Conservation (phyloP, 371 early-diverging fungal genomes). For the Mortierella sp. region DNA sequence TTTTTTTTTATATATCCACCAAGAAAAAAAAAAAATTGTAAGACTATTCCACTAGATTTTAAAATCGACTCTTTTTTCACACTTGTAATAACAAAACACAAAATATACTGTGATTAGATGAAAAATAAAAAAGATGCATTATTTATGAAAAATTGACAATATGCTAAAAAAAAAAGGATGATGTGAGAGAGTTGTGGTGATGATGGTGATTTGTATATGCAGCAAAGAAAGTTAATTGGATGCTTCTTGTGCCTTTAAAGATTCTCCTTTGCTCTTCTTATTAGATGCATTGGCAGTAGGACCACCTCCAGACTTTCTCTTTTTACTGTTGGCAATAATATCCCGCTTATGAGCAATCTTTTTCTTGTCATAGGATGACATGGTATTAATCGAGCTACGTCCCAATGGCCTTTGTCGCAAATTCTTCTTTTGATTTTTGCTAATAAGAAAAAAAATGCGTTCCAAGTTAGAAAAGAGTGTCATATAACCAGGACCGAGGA, state of each 20-base stretch:
- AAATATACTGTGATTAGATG: neutral
- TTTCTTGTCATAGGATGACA: constrained; percentile 72
- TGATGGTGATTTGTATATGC: neutral
- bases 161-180: constrained; percentile 5
- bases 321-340: constrained; percentile 56
- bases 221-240: no score
- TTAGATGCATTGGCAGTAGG: constrained; percentile 1
- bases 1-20: constrained; percentile 1
- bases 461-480: no score
- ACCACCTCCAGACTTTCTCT: constrained; percentile 36
- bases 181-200: neutral
- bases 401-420: constrained; percentile 74
- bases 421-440: constrained; percentile 72
- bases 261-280: constrained; percentile 31
- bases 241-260: constrained; percentile 17
- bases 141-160: neutral
- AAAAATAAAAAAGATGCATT: neutral
- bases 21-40: neutral
- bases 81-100: neutral
- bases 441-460: constrained; percentile 5
- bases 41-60: no score
- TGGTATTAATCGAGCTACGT: constrained; percentile 76
- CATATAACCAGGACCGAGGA: no score
- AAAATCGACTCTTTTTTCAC: neutral
- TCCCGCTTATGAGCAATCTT: constrained; percentile 68